A percentile compares a stretch with the other conserved stretches of the same genome.
phyloP scores from a whole-genome alignment of 345 rosid species.

The Raphanus raphanistrum region DNA sequence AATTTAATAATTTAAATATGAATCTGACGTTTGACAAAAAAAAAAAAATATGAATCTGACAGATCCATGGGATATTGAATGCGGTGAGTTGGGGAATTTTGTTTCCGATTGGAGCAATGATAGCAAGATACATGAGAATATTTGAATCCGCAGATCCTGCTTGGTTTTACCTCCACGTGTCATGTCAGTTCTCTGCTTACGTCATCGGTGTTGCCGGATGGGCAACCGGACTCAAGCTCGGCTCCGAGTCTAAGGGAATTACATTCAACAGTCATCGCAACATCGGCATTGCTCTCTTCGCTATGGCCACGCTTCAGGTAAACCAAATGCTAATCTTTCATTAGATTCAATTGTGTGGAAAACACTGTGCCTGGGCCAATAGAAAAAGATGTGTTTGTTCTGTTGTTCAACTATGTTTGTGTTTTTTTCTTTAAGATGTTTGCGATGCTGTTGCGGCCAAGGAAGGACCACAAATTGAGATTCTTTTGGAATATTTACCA shows the following conservation, averaged over 20 bases:
- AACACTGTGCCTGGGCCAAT: neutral
- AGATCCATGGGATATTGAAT: conserved; percentile 46
- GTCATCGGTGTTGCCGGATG: conserved; percentile 45
- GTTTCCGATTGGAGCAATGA: conserved; percentile 43
- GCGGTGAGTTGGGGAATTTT: conserved; percentile 48
- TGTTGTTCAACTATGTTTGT: conserved; percentile 8
- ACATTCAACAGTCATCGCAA: conserved; percentile 29
- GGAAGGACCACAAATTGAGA: conserved; percentile 83
- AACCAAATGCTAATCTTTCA: neutral
- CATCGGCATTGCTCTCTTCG: conserved; percentile 42
- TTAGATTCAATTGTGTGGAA: neutral
- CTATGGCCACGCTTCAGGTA: conserved; percentile 46
- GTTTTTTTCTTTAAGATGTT: conserved; percentile 51
- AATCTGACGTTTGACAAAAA: neutral
- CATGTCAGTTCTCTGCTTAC: conserved; percentile 42
- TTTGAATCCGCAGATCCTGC: conserved; percentile 38
- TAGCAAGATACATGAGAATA: conserved; percentile 39
- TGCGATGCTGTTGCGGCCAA: conserved; percentile 77
- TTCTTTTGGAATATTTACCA: conserved; percentile 85
- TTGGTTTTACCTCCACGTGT: conserved; percentile 47
- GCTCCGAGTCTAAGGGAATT: conserved; percentile 32
- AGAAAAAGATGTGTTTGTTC: conserved; percentile 24
- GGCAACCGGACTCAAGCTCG: conserved; percentile 47
- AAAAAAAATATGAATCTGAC: neutral
- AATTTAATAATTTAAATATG: neutral